A percentile compares a stretch with the other conserved stretches of the same genome.
These are phyloP conservation scores for Nakazawaea molendinolei DNA, from an alignment of 805 yeast genomes.

Conservation along the genomic window DNA sequence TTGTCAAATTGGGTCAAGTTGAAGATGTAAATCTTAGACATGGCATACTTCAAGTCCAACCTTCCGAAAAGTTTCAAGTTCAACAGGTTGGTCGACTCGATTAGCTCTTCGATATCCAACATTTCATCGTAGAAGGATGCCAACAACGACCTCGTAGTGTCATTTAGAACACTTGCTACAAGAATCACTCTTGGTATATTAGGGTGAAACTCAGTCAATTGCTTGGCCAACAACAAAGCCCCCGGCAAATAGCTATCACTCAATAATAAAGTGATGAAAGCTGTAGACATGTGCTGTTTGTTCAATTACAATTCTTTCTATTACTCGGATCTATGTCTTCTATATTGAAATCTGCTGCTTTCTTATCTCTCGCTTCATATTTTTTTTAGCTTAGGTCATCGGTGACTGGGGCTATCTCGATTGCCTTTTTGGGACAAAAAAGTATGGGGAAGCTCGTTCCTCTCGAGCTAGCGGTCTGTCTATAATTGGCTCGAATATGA, in stretches of 20 bases:
- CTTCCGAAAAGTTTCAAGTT: conserved; percentile 18
- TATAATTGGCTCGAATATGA: too few species aligned
- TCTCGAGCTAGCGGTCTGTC: too few species aligned
- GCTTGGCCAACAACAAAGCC: conserved; percentile 23
- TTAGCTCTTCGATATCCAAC: background rate
- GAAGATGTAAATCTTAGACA: conserved; percentile 57
- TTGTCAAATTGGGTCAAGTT: conserved; percentile 31
- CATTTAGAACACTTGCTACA: conserved; percentile 8
- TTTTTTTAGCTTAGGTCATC: too few species aligned
- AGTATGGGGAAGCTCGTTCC: too few species aligned
- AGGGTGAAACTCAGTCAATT: conserved; percentile 18
- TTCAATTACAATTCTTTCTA: background rate
- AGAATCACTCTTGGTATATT: conserved; percentile 19
- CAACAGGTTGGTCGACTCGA: conserved; percentile 1
- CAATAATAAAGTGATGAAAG: conserved; percentile 27
- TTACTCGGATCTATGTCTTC: too few species aligned
- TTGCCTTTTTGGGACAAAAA: too few species aligned
- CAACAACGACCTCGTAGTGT: background rate
- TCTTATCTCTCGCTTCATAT: background rate
- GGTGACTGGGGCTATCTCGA: too few species aligned
- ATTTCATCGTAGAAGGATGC: conserved; percentile 1
- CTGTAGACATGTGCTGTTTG: conserved; percentile 8
- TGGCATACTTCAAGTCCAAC: conserved; percentile 27
- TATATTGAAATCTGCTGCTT: background rate
- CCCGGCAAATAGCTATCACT: conserved; percentile 32